These are phyloP conservation scores for Mariannaea elegans DNA, from an alignment of 2,329 filamentous ascomycete species.

Conservation along the genomic window DNA sequence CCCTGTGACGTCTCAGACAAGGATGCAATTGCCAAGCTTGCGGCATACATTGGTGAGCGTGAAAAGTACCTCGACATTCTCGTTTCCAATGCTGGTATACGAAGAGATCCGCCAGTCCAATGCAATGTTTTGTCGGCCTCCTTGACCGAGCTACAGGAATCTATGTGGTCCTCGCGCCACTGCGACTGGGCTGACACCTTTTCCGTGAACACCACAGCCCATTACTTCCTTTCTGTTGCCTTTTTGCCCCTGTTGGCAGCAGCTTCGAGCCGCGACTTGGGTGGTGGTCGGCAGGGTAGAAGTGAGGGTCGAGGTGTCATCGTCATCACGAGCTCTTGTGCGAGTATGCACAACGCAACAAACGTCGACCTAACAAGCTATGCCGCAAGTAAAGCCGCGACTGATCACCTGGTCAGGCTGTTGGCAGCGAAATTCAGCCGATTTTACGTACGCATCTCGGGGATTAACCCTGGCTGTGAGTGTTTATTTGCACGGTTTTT, in stretches of 20 bases:
- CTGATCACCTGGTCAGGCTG: constrained; percentile 59
- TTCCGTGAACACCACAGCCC: constrained; percentile 57
- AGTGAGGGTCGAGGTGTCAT: constrained; percentile 54
- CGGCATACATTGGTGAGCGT: constrained; percentile 41
- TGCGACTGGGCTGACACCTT: constrained; percentile 57
- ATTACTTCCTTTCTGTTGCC: constrained; percentile 59
- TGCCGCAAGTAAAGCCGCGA: constrained; percentile 60
- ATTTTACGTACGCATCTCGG: constrained; percentile 45
- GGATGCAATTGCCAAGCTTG: constrained; percentile 48
- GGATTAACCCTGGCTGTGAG: constrained; percentile 47
- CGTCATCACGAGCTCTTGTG: constrained; percentile 60
- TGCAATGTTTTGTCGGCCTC: constrained; percentile 55
- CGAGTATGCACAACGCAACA: constrained; percentile 61
- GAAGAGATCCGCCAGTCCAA: constrained; percentile 52
- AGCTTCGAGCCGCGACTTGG: constrained; percentile 44
- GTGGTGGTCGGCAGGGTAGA: constrained; percentile 45
- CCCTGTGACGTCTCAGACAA: constrained; percentile 53
- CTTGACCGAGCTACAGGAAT: constrained; percentile 53
- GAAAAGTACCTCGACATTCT: constrained; percentile 57
- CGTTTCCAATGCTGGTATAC: constrained; percentile 59
- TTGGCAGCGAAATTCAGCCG: constrained; percentile 57
- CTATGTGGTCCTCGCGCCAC: constrained; percentile 55
- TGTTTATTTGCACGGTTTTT: not conserved
- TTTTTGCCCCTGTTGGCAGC: constrained; percentile 53
- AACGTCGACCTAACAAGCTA: constrained; percentile 63